These are phyloP conservation scores for Phytophthora palmivora DNA, from an alignment of 352 stramenopile genomes.

Conservation along the genomic window DNA sequence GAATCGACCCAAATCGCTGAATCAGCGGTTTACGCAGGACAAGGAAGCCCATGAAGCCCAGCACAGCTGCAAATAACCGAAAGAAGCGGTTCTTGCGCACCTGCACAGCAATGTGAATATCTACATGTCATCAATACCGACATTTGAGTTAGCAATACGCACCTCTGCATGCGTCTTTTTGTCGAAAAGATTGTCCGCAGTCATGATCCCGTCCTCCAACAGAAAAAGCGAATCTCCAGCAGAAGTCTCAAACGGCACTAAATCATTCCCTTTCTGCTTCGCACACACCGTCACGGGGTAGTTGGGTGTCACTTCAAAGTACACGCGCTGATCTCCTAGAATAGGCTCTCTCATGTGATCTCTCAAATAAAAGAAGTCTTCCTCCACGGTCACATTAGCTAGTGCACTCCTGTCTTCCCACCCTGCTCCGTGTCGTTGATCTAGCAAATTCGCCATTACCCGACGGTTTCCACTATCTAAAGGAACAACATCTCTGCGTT, in stretches of 20 bases:
- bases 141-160: neutral
- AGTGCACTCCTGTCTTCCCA: conserved; percentile 55
- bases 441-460: conserved; percentile 64
- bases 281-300: conserved; percentile 78
- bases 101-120: conserved; percentile 29
- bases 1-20: conserved; percentile 32
- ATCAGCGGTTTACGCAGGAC: conserved; percentile 54
- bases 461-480: conserved; percentile 52
- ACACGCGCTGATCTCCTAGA: conserved; percentile 70
- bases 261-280: conserved; percentile 25
- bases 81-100: conserved; percentile 72
- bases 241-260: conserved; percentile 53
- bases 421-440: conserved; percentile 50
- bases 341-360: conserved; percentile 24
- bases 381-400: conserved; percentile 57
- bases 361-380: conserved; percentile 65
- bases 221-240: conserved; percentile 60
- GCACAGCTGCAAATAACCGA: conserved; percentile 62
- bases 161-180: conserved; percentile 56
- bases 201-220: conserved; percentile 68
- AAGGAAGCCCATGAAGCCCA: conserved; percentile 75
- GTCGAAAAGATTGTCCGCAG: conserved; percentile 53
- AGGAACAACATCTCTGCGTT: conserved; percentile 57
- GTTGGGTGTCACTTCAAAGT: conserved; percentile 67
- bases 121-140: neutral